Percentiles rank a stretch among this genome's conserved stretches.
phyloP scores from a whole-genome alignment of 2,329 filamentous ascomycete species.

The Fusarium sp. region DNA sequence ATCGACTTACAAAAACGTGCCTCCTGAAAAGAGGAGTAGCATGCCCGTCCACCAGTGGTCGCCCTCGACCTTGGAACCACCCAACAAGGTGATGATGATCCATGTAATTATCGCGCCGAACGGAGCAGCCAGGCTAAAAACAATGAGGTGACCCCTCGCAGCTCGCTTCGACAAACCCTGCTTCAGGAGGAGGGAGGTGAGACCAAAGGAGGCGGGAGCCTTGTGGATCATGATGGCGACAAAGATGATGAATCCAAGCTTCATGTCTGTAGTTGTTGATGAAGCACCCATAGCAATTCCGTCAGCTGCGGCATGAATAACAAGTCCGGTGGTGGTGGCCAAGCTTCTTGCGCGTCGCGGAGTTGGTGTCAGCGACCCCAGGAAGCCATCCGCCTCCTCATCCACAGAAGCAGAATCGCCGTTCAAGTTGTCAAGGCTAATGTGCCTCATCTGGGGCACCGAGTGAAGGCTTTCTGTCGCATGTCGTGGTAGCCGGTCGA shows the following conservation, averaged over 20 bases:
- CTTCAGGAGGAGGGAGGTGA: conserved; percentile 90
- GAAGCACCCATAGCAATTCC: conserved; percentile 96
- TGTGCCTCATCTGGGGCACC: conserved; percentile 79
- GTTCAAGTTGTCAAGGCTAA: conserved; percentile 86
- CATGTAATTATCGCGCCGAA: conserved; percentile 87
- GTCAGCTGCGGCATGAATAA: conserved; percentile 95
- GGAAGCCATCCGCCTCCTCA: conserved; percentile 67
- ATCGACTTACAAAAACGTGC: conserved; percentile 85
- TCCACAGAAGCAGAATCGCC: conserved; percentile 62
- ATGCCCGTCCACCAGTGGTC: conserved; percentile 92
- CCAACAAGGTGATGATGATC: conserved; percentile 78
- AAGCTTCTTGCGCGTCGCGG: conserved; percentile 71
- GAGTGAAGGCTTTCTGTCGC: conserved; percentile 72
- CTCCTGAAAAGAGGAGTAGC: conserved; percentile 92
- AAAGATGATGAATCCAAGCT: conserved; percentile 91
- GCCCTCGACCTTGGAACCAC: conserved; percentile 67
- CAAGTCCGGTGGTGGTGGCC: conserved; percentile 91
- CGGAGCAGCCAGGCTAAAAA: conserved; percentile 93
- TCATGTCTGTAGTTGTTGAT: conserved; percentile 76
- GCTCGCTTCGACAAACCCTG: conserved; percentile 90
- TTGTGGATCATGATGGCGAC: conserved; percentile 98
- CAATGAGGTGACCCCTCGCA: conserved; percentile 83
- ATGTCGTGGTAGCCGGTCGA: conserved; percentile 85
- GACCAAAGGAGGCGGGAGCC: conserved; percentile 91
- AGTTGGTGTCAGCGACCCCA: conserved; percentile 67